Evolutionary conservation across 805 yeast species (phyloP), one percentile per base, ranked within the genome.

Genomic region (Saccharomyces jurei): DNA sequence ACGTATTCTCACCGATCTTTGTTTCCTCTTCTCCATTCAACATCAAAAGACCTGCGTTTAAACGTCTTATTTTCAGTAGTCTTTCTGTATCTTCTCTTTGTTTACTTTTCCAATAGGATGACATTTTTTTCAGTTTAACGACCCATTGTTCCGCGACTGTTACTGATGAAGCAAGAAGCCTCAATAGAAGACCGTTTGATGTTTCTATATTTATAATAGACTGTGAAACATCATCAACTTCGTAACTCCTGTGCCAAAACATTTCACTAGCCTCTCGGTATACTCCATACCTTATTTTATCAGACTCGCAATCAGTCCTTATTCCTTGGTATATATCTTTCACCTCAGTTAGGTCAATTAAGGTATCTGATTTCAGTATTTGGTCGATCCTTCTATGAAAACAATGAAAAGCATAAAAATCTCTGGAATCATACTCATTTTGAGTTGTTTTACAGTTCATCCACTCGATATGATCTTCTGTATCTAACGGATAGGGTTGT

Each of bases 81-180:
- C 74, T 64, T 2, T 63, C 49, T 9, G 76, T 52, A 54, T 81
- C 84, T 9, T 76, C 74, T 1, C 60, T 61, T 27, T 66, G 69
- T 50, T 81, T 73, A 10, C 63, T 55, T 25, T 63, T 71, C 97
- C 97, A 91, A 65, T 84, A 91, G 1, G 56, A 56, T 8, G 63
- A 62, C 21, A 85, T 61, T 4, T 71, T 69, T 0, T 54, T 57
- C 32, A 91, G 69, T 51, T 81, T 69, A 0, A 26, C n/a, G 0
- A 85, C 75, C 98, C 97, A 91, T 57, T 78, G 80, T 59, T 82
- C 79, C 49, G 92, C 73, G 0, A 77, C 62, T 0, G 31, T 36
- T 17, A 71, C 59, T 56, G 74, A 72, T 2, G 82, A 80, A 0
- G 94, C 89, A 54, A 83, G 80, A 10, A 89, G 66, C 48, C 77